Conservation (phyloP, 768 basidiomycete genomes). For the Chalciporus pseudorubinellus region DNA sequence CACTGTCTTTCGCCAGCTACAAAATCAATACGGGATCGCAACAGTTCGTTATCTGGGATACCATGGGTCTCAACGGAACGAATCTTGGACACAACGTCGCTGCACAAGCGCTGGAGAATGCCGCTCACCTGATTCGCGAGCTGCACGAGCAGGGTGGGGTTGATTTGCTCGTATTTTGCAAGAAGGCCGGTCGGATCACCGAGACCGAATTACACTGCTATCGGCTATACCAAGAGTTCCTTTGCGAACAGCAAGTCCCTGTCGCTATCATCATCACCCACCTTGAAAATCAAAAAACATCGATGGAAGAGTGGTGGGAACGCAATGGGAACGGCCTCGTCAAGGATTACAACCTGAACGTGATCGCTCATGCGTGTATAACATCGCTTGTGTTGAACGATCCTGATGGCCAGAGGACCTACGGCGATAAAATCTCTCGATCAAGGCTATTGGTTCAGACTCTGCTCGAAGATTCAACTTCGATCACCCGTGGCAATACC, state of each 20-base stretch:
- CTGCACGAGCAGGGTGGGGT: constrained; percentile 22
- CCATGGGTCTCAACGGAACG: constrained; percentile 14
- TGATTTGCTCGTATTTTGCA: constrained; percentile 34
- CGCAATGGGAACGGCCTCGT: constrained; percentile 1
- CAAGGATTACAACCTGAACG: constrained; percentile 3
- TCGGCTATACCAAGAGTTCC: constrained; percentile 28
- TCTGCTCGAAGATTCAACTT: constrained; percentile 24
- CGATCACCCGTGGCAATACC: constrained; percentile 14
- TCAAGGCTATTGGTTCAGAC: constrained; percentile 17
- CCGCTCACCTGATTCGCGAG: constrained; percentile 22
- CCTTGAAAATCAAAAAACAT: constrained; percentile 22
- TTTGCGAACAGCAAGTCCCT: constrained; percentile 33
- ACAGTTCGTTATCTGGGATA: constrained; percentile 15
- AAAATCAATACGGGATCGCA: neutral
- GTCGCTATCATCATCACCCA: constrained; percentile 34
- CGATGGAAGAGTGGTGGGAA: constrained; percentile 25
- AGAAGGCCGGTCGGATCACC: constrained; percentile 27
- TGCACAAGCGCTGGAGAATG: constrained; percentile 5
- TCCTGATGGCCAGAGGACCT: neutral
- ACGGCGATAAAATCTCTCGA: constrained; percentile 5
- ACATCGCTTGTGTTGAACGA: constrained; percentile 16
- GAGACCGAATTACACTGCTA: constrained; percentile 26
- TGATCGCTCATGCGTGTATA: constrained; percentile 27
- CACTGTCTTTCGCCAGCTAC: constrained; percentile 24
- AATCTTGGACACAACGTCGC: neutral